Percentiles rank a stretch among this genome's conserved stretches.
These are phyloP conservation scores for Ilex aquifolium DNA, from an alignment of 257 asterid genomes.

Conservation along the genomic window DNA sequence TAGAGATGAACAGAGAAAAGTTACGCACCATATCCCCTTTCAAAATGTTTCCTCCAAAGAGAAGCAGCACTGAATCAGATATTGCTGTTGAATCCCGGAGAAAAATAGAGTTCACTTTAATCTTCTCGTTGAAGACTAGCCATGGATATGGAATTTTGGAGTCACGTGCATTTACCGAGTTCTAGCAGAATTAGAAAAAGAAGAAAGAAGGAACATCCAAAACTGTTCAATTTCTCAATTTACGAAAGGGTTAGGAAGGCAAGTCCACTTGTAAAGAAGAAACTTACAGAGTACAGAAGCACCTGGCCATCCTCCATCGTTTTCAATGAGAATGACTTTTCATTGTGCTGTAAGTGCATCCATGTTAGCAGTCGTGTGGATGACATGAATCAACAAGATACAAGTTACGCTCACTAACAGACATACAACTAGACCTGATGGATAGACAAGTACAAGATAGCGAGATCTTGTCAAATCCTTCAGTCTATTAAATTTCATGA, in stretches of 20 bases:
- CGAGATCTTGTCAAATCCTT: not conserved
- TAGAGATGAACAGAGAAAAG: constrained; percentile 6
- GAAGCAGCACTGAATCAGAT: constrained; percentile 79
- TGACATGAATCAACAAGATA: constrained; percentile 1
- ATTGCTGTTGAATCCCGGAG: constrained; percentile 93
- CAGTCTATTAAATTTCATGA: not conserved
- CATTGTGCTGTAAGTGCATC: constrained; percentile 65
- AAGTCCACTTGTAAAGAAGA: constrained; percentile 12
- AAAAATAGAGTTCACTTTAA: constrained; percentile 80
- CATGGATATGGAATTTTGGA: constrained; percentile 81
- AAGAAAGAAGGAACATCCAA: constrained; percentile 5
- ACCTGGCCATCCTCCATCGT: constrained; percentile 97
- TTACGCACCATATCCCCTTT: constrained; percentile 52
- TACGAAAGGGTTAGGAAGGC: constrained; percentile 7
- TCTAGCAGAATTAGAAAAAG: constrained; percentile 33
- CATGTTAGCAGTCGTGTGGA: constrained; percentile 10
- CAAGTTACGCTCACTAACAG: not conserved
- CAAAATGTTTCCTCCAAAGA: constrained; percentile 82
- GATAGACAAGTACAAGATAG: not conserved
- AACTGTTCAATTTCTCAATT: constrained; percentile 5
- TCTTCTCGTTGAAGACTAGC: constrained; percentile 90
- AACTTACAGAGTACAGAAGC: constrained; percentile 69
- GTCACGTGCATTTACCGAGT: constrained; percentile 77
- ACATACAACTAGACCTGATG: not conserved
- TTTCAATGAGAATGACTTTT: constrained; percentile 78